Evolutionary conservation across 768 basidiomycete species (phyloP), one percentile per base, ranked within the genome.

Genomic region (Mycena vitilis): DNA sequence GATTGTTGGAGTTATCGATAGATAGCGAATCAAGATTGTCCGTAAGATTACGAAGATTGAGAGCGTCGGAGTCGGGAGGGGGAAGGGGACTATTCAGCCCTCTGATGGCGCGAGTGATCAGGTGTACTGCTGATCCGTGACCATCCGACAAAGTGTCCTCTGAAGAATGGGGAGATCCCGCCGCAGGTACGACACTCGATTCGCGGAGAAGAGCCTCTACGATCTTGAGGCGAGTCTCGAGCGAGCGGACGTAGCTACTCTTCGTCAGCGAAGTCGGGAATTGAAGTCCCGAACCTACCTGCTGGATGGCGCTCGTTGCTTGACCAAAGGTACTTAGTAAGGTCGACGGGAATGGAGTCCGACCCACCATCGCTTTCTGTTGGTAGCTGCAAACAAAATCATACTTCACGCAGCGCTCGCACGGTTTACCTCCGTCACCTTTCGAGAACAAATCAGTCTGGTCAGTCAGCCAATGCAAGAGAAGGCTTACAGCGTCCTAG

Each of bases 351-450:
- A n/a, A 20, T 54, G 16, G 52, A 34, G 56, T 80, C 80, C 81
- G 82, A 82, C 16, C 79, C 81, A 36, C 82, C 80, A 71, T 84
- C 80, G 65, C 82, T 73, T 48, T 53, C 23, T 64, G 42, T n/a
- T 69, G 52, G 69, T 85, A 85, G 6, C 80, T 84, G 76, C 85
- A 86, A 15, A 80, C 78, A 47, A 78, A 78, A 69, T 81, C 78
- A 69, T 82, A 82, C 20, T 82, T 78, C 30, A 78, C 71, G 70
- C 84, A 85, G 69, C 83, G 84, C 2, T 81, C 79, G 67, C 85
- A 86, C 76, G 80, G 81, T 64, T 81, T 83, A 15, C 80, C 84
- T 67, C 86, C 87, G 70, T 87, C 84, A 58, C 82, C 82, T 83
- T 70, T 25, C 4, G 16, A 18, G 11, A 22, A 15, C 16, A 2